phyloP scores from a whole-genome alignment of 2,329 filamentous ascomycete species.

The Coniochaeta sp. region DNA sequence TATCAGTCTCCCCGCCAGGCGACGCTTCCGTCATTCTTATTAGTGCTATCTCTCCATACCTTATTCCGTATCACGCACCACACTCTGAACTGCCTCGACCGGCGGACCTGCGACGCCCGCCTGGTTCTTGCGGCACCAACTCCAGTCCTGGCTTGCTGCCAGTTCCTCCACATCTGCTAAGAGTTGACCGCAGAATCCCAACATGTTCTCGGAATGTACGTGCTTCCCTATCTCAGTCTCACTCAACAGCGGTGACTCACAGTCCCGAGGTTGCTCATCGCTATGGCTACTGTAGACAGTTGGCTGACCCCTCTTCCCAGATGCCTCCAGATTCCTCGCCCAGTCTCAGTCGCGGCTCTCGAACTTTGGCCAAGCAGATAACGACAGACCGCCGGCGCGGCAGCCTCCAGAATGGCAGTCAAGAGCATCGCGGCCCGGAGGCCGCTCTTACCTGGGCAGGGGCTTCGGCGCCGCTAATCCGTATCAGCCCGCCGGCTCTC shows the following conservation, averaged over 20 bases:
- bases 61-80: neutral
- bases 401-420: constrained; percentile 27
- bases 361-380: constrained; percentile 56
- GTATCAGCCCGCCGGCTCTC: constrained; percentile 66
- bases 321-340: constrained; percentile 92
- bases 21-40: neutral
- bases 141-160: neutral
- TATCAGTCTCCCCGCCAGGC: neutral
- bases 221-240: constrained; percentile 12
- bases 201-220: constrained; percentile 89
- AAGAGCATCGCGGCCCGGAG: constrained; percentile 23
- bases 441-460: constrained; percentile 37
- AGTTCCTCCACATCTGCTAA: neutral
- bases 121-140: neutral
- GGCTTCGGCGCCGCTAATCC: constrained; percentile 57
- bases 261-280: neutral
- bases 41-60: neutral
- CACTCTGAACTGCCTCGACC: neutral
- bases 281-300: neutral
- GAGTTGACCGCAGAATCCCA: constrained; percentile 17
- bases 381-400: constrained; percentile 27
- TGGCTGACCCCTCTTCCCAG: constrained; percentile 38
- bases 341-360: constrained; percentile 92
- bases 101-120: neutral
- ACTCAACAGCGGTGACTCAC: neutral